Conservation (phyloP, 805 yeast genomes). For the Metschnikowia sp. region DNA sequence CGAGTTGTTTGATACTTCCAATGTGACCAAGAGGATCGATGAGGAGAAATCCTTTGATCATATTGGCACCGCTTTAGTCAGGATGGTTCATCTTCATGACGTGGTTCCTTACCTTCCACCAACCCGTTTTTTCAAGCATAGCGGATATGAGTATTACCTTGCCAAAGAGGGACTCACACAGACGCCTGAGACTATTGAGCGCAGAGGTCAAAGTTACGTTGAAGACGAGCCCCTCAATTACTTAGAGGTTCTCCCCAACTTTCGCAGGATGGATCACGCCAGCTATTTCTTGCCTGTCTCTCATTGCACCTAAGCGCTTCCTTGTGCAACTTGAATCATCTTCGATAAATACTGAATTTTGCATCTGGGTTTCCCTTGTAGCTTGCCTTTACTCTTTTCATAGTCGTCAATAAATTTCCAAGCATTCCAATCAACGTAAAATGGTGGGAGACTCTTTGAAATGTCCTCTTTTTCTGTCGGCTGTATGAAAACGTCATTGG, state of each 20-base stretch:
- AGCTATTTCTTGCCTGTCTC: slow-evolving; percentile 16
- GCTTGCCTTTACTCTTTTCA: slow-evolving; percentile 51
- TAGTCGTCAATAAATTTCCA: slow-evolving; percentile 58
- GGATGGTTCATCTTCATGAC: slow-evolving; percentile 59
- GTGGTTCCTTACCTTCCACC: slow-evolving; percentile 61
- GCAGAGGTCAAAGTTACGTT: slow-evolving; percentile 14
- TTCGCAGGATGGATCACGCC: slow-evolving; percentile 16
- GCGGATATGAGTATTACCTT: slow-evolving; percentile 48
- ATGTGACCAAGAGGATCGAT: slow-evolving; percentile 21
- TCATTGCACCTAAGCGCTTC: slow-evolving; percentile 4
- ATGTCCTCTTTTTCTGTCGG: slow-evolving; percentile 17
- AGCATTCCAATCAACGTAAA: slow-evolving; percentile 55
- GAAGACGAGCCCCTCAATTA: slow-evolving; percentile 13
- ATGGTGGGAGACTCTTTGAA: slow-evolving; percentile 9
- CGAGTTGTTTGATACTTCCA: slow-evolving; percentile 38
- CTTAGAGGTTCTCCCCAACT: slow-evolving; percentile 11
- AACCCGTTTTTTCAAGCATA: slow-evolving; percentile 38
- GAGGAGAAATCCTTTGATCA: slow-evolving; percentile 19
- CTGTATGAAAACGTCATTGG: slow-evolving; percentile 24
- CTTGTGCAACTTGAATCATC: slow-evolving; percentile 39
- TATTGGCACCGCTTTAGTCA: slow-evolving; percentile 28
- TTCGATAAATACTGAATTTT: slow-evolving; percentile 49
- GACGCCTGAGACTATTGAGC: slow-evolving; percentile 13
- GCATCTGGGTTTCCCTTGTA: slow-evolving; percentile 50
- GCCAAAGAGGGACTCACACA: slow-evolving; percentile 15